Conservation (phyloP, 805 yeast species). For the Cyberlindnera lachancei region DNA sequence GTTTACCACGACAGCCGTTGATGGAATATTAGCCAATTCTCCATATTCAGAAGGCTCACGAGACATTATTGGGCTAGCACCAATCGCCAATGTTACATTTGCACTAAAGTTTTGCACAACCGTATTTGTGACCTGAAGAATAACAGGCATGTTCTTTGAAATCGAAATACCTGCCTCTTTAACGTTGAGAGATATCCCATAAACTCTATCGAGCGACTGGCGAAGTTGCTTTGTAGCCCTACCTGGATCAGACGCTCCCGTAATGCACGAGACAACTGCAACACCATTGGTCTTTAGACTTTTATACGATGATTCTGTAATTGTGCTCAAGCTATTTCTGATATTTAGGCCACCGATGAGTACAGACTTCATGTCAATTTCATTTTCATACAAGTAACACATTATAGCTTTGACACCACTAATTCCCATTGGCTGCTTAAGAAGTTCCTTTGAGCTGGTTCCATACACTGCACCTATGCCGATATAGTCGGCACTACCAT, state of each 20-base stretch:
- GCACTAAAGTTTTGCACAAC: conserved; percentile 90
- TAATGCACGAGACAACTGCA: conserved; percentile 81
- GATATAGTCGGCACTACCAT: conserved; percentile 37
- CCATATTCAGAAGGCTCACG: conserved; percentile 60
- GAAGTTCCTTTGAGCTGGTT: conserved; percentile 61
- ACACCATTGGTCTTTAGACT: conserved; percentile 59
- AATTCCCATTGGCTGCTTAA: conserved; percentile 57
- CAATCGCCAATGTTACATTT: conserved; percentile 73
- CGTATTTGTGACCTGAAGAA: conserved; percentile 81
- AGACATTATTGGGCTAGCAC: conserved; percentile 87
- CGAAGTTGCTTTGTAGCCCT: conserved; percentile 35
- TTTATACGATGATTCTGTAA: conserved; percentile 29
- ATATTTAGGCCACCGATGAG: conserved; percentile 77
- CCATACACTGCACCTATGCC: conserved; percentile 79
- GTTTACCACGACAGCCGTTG: conserved; percentile 55
- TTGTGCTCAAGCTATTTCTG: conserved; percentile 49
- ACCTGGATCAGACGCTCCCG: conserved; percentile 53
- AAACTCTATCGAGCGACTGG: conserved; percentile 24
- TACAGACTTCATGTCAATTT: conserved; percentile 45
- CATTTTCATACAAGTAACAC: conserved; percentile 32
- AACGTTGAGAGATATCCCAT: background rate
- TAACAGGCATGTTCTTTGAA: conserved; percentile 41
- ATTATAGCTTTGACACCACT: conserved; percentile 56
- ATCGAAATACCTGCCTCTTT: conserved; percentile 2
- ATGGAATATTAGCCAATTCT: conserved; percentile 53